Evolutionary conservation across 106 monocot genomes (phyloP), one percentile per base, ranked within the genome.

Genomic region (Posidonia australis): DNA sequence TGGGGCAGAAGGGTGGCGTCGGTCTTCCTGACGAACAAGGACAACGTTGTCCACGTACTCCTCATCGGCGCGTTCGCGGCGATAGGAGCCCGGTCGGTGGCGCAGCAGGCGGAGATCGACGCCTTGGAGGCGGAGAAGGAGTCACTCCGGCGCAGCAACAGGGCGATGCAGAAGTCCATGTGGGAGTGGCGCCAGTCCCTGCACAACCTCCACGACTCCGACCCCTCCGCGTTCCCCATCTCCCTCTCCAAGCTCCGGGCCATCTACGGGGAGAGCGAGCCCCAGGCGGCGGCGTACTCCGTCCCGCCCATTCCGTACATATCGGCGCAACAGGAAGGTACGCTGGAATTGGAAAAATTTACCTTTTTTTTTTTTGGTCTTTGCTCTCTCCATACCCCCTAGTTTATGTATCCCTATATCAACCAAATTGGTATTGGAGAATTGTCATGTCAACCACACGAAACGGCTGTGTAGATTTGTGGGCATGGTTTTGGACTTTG

Each of bases 141-240:
- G 22, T 65, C 70, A 5, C 74, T 84, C 31, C 70, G 54, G 7
- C 16, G 28, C 41, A 44, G 68, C 31, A 74, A 80, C 77, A 56
- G 49, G 46, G 70, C 77, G 49, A 74, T 77, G 67, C 62, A 64
- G 36, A 74, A 77, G 21, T 23, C 75, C 46, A 79, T 79, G 76
- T 83, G 83, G 83, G 76, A 62, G 32, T 83, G 83, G 83, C 67
- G 76, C 26, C 75, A 83, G 27, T 43, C 36, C 43, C 77, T 84
- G 59, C 57, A 57, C 41, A 16, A 55, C 43, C 65, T 78, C 59
- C 54, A 65, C n/a, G 63, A 78, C 24, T 51, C 67, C 0, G 68
- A 71, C 48, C 75, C 82, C 23, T 61, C 75, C 25, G 11, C 55
- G 20, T 71, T 45, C 18, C 75, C 72, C 43, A 65, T 83, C 26